Conservation (phyloP, 768 basidiomycete species). For the Austroboletus eburneus region DNA sequence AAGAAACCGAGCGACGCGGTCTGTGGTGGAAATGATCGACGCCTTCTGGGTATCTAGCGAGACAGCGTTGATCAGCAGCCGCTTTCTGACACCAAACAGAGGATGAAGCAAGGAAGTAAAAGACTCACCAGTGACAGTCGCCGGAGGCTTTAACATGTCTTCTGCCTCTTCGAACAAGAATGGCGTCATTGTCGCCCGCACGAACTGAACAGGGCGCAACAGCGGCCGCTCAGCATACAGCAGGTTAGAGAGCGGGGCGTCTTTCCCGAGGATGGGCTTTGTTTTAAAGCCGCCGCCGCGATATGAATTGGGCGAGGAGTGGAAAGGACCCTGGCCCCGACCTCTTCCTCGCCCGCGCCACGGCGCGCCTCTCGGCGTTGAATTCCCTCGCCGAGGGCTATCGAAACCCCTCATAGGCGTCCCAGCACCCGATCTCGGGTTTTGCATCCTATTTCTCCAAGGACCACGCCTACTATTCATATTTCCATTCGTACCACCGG, state of each 20-base stretch:
- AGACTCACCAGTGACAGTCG: conserved; percentile 45
- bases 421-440: conserved; percentile 10
- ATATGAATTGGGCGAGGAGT: background rate
- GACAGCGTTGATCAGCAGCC: conserved; percentile 2
- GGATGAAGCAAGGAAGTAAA: too few relatives aligned
- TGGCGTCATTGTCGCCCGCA: conserved; percentile 51
- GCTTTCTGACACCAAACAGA: background rate
- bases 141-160: conserved; percentile 53
- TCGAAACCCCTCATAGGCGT: conserved; percentile 14
- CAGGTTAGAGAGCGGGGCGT: conserved; percentile 51
- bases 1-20: conserved; percentile 63
- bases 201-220: conserved; percentile 66
- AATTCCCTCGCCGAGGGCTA: conserved; percentile 9
- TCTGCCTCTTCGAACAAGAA: conserved; percentile 53
- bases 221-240: conserved; percentile 57
- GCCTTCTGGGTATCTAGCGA: conserved; percentile 37
- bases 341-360: conserved; percentile 26
- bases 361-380: conserved; percentile 10
- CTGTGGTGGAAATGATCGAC: conserved; percentile 65
- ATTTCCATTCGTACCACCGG: background rate
- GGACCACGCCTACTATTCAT: background rate
- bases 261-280: conserved; percentile 14
- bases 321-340: conserved; percentile 10
- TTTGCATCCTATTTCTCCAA: conserved; percentile 8
- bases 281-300: conserved; percentile 1